Base-by-base conservation (phyloP, 441 rosid species). In the Manihot esculenta region DNA sequence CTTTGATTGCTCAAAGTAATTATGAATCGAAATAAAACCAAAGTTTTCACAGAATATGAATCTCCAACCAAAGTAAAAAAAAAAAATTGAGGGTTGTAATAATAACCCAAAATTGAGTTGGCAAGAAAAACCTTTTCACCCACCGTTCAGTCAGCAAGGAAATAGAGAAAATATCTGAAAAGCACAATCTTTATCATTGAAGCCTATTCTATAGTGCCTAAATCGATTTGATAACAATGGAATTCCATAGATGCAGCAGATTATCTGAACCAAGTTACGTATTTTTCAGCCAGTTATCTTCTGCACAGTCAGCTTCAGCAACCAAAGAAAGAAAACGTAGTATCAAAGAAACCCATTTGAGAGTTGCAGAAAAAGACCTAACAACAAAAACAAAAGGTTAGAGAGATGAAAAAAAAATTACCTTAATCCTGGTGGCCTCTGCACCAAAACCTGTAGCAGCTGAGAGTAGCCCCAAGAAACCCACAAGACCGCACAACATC, bases 381-480 rank as follows among this genome's bases (percentile, higher is more conserved):
- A 55, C 13, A 55, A 44, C 58, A 50, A 49, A 35, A 23, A 3
- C 10, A 30, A 50, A 10, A 42, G 2, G 2, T 5, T 1, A 8
- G 17, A 20, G 21, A 5, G 33, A 10, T n/a, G n/a, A 12, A 57
- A n/a, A n/a, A n/a, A n/a, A n/a, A n/a, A n/a, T 20, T 56, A 87
- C 99, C 93, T 92, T 90, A 67, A 92, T 81, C 79, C 88, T 75
- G 27, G 97, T 90, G 70, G 82, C 91, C 75, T 94, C 97, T 27
- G 97, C 99, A 65, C 79, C 95, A 76, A 92, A 91, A 71, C 92
- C 96, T 70, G 97, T 82, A 75, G 82, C 83, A 75, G 87, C 92
- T 27, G 95, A 86, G 30, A 94, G 73, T 17, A 88, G 64, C 51
- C 91, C 99, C 62, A 94, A 75, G 62, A 92, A 55, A 30, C 87